Percentiles rank a stretch among this genome's conserved stretches.
These are phyloP conservation scores for Beauveria sp. DNA, from an alignment of 2,329 filamentous ascomycete species.

Conservation along the genomic window DNA sequence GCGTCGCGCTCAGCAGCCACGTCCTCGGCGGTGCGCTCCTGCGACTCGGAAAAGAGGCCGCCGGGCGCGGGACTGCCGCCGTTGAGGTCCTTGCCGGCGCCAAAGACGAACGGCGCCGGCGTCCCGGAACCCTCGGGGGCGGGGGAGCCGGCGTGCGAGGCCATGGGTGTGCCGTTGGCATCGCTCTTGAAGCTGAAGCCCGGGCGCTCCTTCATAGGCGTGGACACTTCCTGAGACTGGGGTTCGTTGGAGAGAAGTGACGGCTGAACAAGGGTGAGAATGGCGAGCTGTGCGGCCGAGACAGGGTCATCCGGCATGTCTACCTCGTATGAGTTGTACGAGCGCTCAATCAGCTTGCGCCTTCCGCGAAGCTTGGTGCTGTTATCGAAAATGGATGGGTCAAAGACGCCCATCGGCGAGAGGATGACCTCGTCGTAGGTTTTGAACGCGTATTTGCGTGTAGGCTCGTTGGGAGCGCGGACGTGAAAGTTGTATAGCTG, in stretches of 20 bases:
- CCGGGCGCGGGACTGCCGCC: slow-evolving; percentile 48
- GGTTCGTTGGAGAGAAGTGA: slow-evolving; percentile 34
- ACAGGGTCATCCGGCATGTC: slow-evolving; percentile 80
- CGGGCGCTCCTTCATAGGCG: slow-evolving; percentile 57
- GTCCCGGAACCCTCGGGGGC: slow-evolving; percentile 70
- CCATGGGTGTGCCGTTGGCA: slow-evolving; percentile 69
- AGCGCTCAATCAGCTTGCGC: slow-evolving; percentile 74
- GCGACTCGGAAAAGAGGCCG: slow-evolving; percentile 42
- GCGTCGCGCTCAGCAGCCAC: slow-evolving; percentile 67
- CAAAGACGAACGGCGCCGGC: slow-evolving; percentile 54
- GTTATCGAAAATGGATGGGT: slow-evolving; percentile 80
- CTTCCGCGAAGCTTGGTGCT: slow-evolving; percentile 70
- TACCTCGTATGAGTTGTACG: slow-evolving; percentile 88
- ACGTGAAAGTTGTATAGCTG: slow-evolving; percentile 87
- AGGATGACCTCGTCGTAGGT: slow-evolving; percentile 93
- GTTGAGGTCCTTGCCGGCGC: slow-evolving; percentile 38
- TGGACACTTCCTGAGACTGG: slow-evolving; percentile 45
- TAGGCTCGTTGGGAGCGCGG: slow-evolving; percentile 79
- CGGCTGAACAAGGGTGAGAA: slow-evolving; percentile 53
- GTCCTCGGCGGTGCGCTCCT: slow-evolving; percentile 41
- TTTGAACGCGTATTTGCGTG: slow-evolving; percentile 90
- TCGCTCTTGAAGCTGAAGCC: slow-evolving; percentile 62
- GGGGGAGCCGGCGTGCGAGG: slow-evolving; percentile 81
- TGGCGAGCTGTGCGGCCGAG: slow-evolving; percentile 72
- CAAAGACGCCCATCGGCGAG: slow-evolving; percentile 92